These are phyloP conservation scores for Nepenthes mirabilis DNA, from an alignment of 148 eudicot genomes.

Conservation along the genomic window DNA sequence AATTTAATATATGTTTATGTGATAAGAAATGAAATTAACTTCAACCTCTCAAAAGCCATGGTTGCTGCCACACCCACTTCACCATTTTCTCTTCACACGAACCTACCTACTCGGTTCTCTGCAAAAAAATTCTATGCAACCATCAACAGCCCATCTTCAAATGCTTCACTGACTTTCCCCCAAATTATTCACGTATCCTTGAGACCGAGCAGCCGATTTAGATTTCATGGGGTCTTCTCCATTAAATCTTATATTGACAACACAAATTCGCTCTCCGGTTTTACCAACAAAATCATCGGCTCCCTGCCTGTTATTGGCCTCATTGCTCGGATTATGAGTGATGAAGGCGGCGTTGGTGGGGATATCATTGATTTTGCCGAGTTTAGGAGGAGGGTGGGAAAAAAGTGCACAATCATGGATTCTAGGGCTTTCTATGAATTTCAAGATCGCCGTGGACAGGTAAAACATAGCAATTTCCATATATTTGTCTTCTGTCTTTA, in stretches of 20 bases:
- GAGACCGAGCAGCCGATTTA: too few species aligned
- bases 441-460: slow-evolving; percentile 63
- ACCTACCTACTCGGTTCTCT: too few species aligned
- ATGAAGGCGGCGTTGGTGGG: slow-evolving; percentile 75
- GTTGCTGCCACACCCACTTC: too few species aligned
- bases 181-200: too few species aligned
- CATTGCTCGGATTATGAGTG: slow-evolving; percentile 53
- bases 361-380: slow-evolving; percentile 81
- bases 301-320: slow-evolving; percentile 74
- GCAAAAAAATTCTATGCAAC: too few species aligned
- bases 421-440: slow-evolving; percentile 65
- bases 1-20: too few species aligned
- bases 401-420: slow-evolving; percentile 59
- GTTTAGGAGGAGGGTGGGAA: slow-evolving; percentile 75
- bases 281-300: slow-evolving; percentile 60
- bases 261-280: slow-evolving; percentile 38
- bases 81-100: too few species aligned
- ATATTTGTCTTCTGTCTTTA: neutral
- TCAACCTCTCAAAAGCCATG: too few species aligned
- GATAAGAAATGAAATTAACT: too few species aligned
- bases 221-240: slow-evolving; percentile 3
- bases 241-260: slow-evolving; percentile 58
- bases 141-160: too few species aligned
- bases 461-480: slow-evolving; percentile 3
- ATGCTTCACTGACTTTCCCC: too few species aligned